Evolutionary conservation across 768 basidiomycete species (phyloP), one percentile per base, ranked within the genome.

Genomic region (Collybia sp.): DNA sequence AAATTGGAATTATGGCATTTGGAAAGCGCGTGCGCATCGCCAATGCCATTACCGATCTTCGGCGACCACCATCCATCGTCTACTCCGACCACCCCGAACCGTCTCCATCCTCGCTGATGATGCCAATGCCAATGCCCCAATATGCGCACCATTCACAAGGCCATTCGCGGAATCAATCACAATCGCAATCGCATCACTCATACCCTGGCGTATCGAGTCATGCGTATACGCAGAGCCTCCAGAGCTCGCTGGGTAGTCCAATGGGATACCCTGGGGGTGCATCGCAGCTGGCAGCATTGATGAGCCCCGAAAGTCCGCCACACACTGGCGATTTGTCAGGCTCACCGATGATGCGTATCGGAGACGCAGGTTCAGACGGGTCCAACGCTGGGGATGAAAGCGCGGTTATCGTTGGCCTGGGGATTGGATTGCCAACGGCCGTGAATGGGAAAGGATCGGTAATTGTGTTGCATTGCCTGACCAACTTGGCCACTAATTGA

Each of bases 1-100:
- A 98, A 68, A 85, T 99, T 44, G 96, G 93, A 17, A 92, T 99
- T 53, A 71, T 77, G 57, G 93, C 93, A 3, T 96, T 95, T 54
- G 96, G 96, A 11, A 96, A 96, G 61, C 89, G 96, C 13, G 76
- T 91, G 63, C 83, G 91, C 45, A 93, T 99, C 46, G 85, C 88
- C 18, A 93, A 95, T 53, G 92, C 92, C 18, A 96, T 99, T 54
- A 68, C 79, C 4, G 94, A 99, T 46, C 79, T 99, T 5, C 82
- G 85, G 18, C 79, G 82, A 2, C 84, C 87, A 0, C 80, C 83
- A 0, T 80, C 82, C 0, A 68, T 87, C 40, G 55, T 73, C 17
- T 79, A 83, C 42, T 72, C 76, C 0, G 76, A 80, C 31, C 67
- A 68, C 12, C 68, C 61, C 12, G 58, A 58, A 2, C 69, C 62